These are phyloP conservation scores for Silene coronaria DNA, from an alignment of 179 eudicot genomes.

Conservation along the genomic window DNA sequence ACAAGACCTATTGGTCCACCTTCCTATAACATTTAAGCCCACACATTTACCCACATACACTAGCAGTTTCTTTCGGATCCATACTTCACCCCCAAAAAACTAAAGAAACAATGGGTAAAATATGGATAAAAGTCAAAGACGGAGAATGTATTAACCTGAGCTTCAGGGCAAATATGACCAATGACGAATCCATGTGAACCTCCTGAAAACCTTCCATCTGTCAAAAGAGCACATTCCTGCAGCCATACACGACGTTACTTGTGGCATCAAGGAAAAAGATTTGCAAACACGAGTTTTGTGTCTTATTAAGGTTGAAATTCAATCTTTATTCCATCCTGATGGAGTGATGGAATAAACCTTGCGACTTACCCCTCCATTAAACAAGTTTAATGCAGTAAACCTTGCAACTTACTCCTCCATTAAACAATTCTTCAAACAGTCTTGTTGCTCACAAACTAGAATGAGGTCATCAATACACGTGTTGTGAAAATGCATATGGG, in stretches of 20 bases:
- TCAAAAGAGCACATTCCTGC: slow-evolving; percentile 87
- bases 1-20: slow-evolving; percentile 95
- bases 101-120: background rate
- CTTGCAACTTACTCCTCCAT: no score
- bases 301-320: background rate
- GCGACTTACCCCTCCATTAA: background rate
- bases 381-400: no score
- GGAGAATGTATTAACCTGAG: slow-evolving; percentile 50
- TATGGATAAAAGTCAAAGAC: background rate
- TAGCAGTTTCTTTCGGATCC: background rate
- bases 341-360: background rate
- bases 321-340: background rate
- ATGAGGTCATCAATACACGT: background rate
- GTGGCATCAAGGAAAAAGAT: background rate
- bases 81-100: background rate
- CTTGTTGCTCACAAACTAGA: background rate
- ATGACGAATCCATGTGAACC: slow-evolving; percentile 98
- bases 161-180: slow-evolving; percentile 94
- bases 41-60: background rate
- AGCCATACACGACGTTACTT: slow-evolving; percentile 11
- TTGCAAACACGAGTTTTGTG: background rate
- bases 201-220: slow-evolving; percentile 98
- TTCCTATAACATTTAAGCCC: slow-evolving; percentile 47
- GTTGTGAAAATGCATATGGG: background rate
- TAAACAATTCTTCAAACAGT: background rate